Evolutionary conservation across 1,139 yeast genomes (phyloP), one percentile per base, ranked within the genome.

Genomic region (Torulaspora pretoriensis): DNA sequence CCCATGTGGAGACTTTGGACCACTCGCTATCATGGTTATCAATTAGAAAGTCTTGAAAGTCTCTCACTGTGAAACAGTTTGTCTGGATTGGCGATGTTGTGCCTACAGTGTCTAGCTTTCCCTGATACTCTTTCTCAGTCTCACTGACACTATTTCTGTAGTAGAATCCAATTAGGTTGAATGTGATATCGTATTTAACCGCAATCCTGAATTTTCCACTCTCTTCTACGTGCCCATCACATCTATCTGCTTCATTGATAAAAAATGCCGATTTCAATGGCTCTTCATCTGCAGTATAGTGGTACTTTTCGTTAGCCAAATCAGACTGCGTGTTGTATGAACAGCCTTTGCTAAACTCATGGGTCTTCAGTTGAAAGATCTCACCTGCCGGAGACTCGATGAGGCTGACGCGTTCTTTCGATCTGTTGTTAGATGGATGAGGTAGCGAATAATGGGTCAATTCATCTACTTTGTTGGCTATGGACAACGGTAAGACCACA

Each of bases 131-230:
- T 12, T 45, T 47, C 30, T 62, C 67, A 14, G 49, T 50, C 4
- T 44, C 43, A 2, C 51, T 45, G 31, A 61, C 57, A 13, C 61
- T 61, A n/a, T 66, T 67, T 10, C 65, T 52, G 29, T 51, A 57
- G 67, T 55, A 35, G 71, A 60, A 50, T 70, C 61, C 44, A 69
- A 65, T 63, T 68, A 80, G n/a, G 64, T 60, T 59, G 37, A 50
- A 63, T 2, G 58, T 45, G 2, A 73, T 41, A 51, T 78, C 77
- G 59, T 72, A 77, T 36, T 63, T 65, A 2, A 75, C 65, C 4
- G 75, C 64, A 3, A 73, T 65, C 25, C 74, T 60, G 16, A 79
- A 54, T 35, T 65, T 68, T 10, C 77, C 70, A 3, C 48, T 40
- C 8, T 59, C 55, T 14, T 57, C 31, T 2, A 63, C 53, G 27